These are phyloP conservation scores for Globisporangium barbulae DNA, from an alignment of 352 stramenopile genomes.

Conservation along the genomic window DNA sequence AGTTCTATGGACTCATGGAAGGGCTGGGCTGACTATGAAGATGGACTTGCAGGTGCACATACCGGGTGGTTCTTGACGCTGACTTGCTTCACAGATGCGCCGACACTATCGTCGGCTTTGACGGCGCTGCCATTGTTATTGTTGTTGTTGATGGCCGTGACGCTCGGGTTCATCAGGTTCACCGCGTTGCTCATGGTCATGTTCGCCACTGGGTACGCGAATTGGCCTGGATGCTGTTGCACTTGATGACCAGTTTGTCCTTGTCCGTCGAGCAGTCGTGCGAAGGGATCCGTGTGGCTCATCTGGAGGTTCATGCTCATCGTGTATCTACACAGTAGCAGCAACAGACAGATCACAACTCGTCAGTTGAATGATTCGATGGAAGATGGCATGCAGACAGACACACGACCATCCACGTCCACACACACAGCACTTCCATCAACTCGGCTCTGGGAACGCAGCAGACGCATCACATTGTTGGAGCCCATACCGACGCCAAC, in stretches of 20 bases:
- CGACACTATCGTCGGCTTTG: not conserved
- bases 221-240: not conserved
- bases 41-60: not conserved
- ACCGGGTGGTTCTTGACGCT: slow-evolving; percentile 1
- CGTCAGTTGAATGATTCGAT: slow-evolving; percentile 4
- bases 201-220: slow-evolving; percentile 3
- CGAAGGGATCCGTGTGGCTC: slow-evolving; percentile 8
- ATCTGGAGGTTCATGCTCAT: slow-evolving; percentile 21
- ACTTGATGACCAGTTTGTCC: not conserved
- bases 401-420: not conserved
- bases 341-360: not conserved
- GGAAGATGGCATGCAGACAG: not conserved
- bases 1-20: not conserved
- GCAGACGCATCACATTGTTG: slow-evolving; percentile 1
- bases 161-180: slow-evolving; percentile 7
- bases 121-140: not conserved
- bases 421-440: not conserved
- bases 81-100: slow-evolving; percentile 8
- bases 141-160: not conserved
- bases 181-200: slow-evolving; percentile 12
- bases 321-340: not conserved
- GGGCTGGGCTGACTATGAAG: not conserved
- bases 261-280: slow-evolving; percentile 6
- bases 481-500: not conserved
- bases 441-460: slow-evolving; percentile 2